Conservation (phyloP, 345 rosid genomes). For the Hibiscus syriacus region DNA sequence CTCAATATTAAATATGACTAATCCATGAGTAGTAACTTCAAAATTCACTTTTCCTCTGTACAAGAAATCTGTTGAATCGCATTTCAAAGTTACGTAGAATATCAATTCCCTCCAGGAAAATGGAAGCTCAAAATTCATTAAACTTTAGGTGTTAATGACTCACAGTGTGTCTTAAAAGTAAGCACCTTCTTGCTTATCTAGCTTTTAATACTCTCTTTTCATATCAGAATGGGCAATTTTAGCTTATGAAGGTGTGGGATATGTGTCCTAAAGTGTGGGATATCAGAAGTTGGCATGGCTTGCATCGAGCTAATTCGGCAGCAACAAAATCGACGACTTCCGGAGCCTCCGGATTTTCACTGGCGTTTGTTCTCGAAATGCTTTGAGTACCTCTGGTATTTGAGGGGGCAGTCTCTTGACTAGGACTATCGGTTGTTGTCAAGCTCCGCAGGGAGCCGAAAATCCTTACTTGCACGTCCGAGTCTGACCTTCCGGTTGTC, state of each 20-base stretch:
- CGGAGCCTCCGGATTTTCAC: constrained; percentile 26
- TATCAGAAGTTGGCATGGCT: constrained; percentile 48
- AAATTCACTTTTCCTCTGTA: too few species aligned
- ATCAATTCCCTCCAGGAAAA: too few species aligned
- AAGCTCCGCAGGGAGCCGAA: too few species aligned
- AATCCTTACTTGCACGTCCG: too few species aligned
- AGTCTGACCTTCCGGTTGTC: too few species aligned
- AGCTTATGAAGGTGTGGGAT: background rate
- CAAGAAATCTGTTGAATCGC: too few species aligned
- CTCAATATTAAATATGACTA: background rate
- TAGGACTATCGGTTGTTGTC: too few species aligned
- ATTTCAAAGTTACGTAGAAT: too few species aligned
- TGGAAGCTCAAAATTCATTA: background rate
- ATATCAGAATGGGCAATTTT: background rate
- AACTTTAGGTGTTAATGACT: background rate
- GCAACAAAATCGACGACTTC: constrained; percentile 20
- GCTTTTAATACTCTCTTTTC: background rate
- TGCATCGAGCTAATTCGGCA: constrained; percentile 23
- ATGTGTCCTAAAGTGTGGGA: too few species aligned
- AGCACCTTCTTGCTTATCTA: too few species aligned
- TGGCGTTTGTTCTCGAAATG: constrained; percentile 26
- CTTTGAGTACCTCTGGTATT: constrained; percentile 27
- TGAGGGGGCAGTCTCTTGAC: too few species aligned
- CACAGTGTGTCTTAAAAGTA: background rate
- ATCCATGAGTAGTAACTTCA: background rate